Evolutionary conservation across 2,329 filamentous ascomycete genomes (phyloP).

Genomic region (Leptosphaerulina australis): DNA sequence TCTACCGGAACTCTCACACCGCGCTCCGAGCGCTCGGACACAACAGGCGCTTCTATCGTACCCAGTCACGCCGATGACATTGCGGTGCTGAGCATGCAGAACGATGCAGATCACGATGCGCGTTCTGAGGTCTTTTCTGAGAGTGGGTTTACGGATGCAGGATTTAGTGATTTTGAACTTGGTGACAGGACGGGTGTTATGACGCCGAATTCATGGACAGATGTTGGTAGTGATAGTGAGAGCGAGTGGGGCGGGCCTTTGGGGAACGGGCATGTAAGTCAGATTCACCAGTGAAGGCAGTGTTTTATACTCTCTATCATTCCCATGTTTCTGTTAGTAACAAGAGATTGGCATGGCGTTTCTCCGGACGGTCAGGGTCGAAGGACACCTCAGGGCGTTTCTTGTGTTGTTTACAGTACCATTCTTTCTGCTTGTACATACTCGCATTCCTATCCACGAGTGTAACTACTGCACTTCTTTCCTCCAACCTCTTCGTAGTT

Average conservation of each 20-base stretch:
- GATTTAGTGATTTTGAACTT: conserved; percentile 39
- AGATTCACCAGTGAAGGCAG: conserved; percentile 33
- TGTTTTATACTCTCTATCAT: neutral
- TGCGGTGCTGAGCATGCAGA: conserved; percentile 44
- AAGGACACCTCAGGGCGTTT: conserved; percentile 7
- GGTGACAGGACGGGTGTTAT: conserved; percentile 37
- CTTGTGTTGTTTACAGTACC: too few species aligned
- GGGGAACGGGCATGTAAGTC: conserved; percentile 36
- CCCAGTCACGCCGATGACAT: conserved; percentile 44
- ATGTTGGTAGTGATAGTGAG: conserved; percentile 49
- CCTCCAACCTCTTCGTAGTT: too few species aligned
- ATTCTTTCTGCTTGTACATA: too few species aligned
- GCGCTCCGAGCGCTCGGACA: conserved; percentile 43
- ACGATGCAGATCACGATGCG: conserved; percentile 43
- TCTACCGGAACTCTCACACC: conserved; percentile 49
- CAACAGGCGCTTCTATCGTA: conserved; percentile 38
- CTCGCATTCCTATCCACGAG: neutral
- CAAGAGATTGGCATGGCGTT: conserved; percentile 10
- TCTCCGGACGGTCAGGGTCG: too few species aligned
- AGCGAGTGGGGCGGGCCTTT: conserved; percentile 45
- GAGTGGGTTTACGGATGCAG: conserved; percentile 46
- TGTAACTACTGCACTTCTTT: neutral
- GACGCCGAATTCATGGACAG: conserved; percentile 50
- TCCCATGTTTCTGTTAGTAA: neutral
- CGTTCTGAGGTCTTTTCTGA: conserved; percentile 45